Evolutionary conservation across 257 asterid genomes (phyloP), one percentile per base, ranked within the genome.

Genomic region (Scutellaria minor): DNA sequence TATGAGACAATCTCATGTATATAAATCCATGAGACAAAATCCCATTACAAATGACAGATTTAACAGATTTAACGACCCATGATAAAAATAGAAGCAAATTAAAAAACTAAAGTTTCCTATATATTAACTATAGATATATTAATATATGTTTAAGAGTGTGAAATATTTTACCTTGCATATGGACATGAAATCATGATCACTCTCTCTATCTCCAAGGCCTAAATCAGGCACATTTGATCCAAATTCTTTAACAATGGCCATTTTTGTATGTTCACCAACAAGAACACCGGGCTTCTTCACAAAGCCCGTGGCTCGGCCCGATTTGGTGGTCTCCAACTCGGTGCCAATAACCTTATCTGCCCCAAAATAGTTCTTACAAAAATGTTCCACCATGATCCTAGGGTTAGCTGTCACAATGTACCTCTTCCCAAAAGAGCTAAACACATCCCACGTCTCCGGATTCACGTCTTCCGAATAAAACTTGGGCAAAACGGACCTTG

Each of bases 271-370:
- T 5, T 81, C 73, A 12, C 95, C 95, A 6, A 86, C 83, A 41
- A 89, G 87, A 68, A 91, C 87, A 5, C 97, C 97, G 0, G 98
- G 90, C 40, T 77, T 77, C 80, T 62, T 80, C 42, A 90, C 88
- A 27, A 92, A 87, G 1, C 97, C 98, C 0, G 97, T 90, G 0
- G 89, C 89, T 37, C 85, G 85, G 9, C 97, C 96, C 0, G 78
- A 84, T 75, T 84, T 85, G 0, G 97, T 65, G 9, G 86, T 85
- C 5, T 87, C 83, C 80, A 92, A 58, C 27, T 92, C 98, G 0
- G 97, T 84, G 18, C 98, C 98, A 0, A 92, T 41, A 51, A 90
- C 96, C 82, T 83, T 87, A 66, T 92, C 98, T 6, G 81, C 95
- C 40, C 98, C 98, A 69, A 92, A 72, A 57, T 82, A 83, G 7